phyloP scores from a whole-genome alignment of 345 rosid genomes.

The Psidium friedrichsthalianum region DNA sequence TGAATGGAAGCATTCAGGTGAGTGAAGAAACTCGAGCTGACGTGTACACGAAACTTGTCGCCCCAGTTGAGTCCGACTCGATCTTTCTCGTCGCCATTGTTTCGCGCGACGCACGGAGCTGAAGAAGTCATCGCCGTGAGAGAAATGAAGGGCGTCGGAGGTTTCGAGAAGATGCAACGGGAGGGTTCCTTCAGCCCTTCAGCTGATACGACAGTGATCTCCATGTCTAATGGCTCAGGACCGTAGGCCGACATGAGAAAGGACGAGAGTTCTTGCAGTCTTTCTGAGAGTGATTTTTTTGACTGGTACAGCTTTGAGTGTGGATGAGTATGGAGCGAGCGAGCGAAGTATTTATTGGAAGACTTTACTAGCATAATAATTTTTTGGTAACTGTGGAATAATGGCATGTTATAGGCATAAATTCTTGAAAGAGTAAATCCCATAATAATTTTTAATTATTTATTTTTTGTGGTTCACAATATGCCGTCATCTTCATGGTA shows the following conservation, averaged over 20 bases:
- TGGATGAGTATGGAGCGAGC: neutral
- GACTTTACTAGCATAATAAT: no score
- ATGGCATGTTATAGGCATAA: no score
- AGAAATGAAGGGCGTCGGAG: slow-evolving; percentile 22
- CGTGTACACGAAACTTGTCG: slow-evolving; percentile 30
- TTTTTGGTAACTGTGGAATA: no score
- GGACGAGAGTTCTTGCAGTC: neutral
- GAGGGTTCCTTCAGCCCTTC: slow-evolving; percentile 25
- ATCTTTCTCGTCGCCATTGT: slow-evolving; percentile 21
- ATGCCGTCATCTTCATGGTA: no score
- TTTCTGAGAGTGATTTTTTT: neutral
- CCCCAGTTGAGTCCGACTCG: slow-evolving; percentile 43
- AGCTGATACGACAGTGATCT: slow-evolving; percentile 31
- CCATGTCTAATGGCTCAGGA: slow-evolving; percentile 7
- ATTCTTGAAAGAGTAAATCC: no score
- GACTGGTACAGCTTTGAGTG: neutral
- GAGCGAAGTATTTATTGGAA: neutral
- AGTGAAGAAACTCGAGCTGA: slow-evolving; percentile 11
- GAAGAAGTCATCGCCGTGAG: slow-evolving; percentile 2
- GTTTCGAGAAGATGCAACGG: slow-evolving; percentile 6
- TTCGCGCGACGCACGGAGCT: neutral
- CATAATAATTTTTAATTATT: no score
- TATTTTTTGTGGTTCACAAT: no score
- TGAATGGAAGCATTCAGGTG: slow-evolving; percentile 8
- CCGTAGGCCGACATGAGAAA: neutral